Conservation (phyloP, 2,329 filamentous ascomycete species). For the Alternaria metachromatica region DNA sequence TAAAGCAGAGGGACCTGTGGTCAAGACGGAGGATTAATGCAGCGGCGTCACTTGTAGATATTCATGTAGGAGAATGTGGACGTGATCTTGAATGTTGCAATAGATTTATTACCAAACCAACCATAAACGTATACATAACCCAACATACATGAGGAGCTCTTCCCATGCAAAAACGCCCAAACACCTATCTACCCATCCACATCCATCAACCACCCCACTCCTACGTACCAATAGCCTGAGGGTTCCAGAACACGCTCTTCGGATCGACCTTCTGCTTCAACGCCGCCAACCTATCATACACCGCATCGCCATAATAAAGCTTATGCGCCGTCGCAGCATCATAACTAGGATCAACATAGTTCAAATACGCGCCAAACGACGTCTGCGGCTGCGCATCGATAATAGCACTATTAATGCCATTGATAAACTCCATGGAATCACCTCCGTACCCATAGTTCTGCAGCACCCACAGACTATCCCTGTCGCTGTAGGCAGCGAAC, state of each 20-base stretch:
- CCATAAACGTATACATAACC: not conserved
- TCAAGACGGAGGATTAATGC: not conserved
- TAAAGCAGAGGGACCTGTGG: not conserved
- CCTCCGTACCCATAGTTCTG: conserved; percentile 45
- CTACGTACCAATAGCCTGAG: conserved; percentile 44
- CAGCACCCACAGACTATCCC: conserved; percentile 47
- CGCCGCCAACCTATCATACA: conserved; percentile 42
- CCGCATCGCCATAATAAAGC: conserved; percentile 56
- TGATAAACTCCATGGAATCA: conserved; percentile 45
- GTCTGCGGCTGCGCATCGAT: conserved; percentile 46
- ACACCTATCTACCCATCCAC: not conserved
- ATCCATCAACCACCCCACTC: not conserved
- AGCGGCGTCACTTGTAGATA: not conserved
- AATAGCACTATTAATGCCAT: conserved; percentile 53
- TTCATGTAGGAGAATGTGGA: not conserved
- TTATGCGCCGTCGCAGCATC: conserved; percentile 56
- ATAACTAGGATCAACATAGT: conserved; percentile 61
- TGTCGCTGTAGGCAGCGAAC: conserved; percentile 47
- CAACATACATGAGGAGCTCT: not conserved
- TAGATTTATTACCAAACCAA: not conserved
- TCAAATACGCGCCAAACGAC: conserved; percentile 59
- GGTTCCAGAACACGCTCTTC: conserved; percentile 47
- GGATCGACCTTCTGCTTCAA: conserved; percentile 53
- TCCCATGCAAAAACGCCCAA: not conserved
- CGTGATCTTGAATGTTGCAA: not conserved